Conservation (phyloP, 106 monocot species). For the Dendrobium chrysotoxum region DNA sequence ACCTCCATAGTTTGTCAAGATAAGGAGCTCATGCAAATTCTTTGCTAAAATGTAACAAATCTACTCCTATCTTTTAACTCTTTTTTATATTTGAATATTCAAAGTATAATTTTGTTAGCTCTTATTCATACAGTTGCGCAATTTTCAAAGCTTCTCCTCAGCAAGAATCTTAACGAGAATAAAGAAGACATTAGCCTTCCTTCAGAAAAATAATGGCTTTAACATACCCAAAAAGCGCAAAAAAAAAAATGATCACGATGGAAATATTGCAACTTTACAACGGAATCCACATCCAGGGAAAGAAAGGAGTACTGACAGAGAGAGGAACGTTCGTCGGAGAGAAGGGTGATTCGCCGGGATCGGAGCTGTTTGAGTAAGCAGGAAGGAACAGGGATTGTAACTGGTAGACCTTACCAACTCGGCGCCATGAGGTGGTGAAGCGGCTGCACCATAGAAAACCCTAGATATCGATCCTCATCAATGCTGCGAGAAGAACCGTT, state of each 20-base stretch:
- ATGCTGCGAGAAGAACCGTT: neutral
- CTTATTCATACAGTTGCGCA: neutral
- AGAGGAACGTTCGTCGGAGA: neutral
- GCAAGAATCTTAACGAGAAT: too few relatives aligned
- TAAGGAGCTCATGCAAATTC: too few relatives aligned
- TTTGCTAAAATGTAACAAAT: too few relatives aligned
- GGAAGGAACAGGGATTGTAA: neutral
- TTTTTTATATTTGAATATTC: neutral
- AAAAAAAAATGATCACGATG: neutral
- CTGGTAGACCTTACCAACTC: neutral
- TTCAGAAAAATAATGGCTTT: neutral
- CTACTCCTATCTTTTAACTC: too few relatives aligned
- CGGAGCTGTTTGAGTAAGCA: neutral
- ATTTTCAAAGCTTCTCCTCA: too few relatives aligned
- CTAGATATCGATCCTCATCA: neutral
- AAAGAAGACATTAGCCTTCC: neutral
- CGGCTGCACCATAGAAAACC: neutral
- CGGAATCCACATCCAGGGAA: neutral
- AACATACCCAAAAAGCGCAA: neutral
- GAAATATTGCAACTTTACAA: neutral
- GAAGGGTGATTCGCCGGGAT: neutral
- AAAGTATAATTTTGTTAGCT: neutral
- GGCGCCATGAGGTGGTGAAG: conserved; percentile 1
- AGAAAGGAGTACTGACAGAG: neutral
- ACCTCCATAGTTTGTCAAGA: too few relatives aligned